Evolutionary conservation across 345 rosid genomes (phyloP), one percentile per base, ranked within the genome.

Genomic region (Melaleuca alternifolia): DNA sequence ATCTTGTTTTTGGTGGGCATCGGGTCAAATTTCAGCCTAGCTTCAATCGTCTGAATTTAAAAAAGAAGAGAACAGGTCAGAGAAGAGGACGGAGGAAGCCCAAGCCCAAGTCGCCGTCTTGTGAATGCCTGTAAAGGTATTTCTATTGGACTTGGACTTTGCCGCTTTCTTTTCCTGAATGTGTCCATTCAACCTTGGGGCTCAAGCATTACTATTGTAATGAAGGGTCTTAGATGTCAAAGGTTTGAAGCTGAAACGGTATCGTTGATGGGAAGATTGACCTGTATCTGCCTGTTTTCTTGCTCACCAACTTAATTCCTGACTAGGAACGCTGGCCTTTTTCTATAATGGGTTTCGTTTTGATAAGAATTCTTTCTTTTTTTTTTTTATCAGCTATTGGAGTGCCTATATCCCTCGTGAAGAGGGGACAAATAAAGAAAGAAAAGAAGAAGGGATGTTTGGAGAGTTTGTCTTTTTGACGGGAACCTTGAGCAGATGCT

Each of bases 401-500:
- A 6, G 84, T 82, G 53, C 15, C 16, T n/a, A 59, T 26, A n/a
- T n/a, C 16, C 33, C 16, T 6, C 41, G 33, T 3, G 7, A 56
- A 5, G 26, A 57, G 4, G 26, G 65, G 65, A 59, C 65, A 11
- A 57, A 57, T 2, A 26, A 57, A 57, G 11, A 0, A 57, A 11
- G 26, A 1, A 6, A 57, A 26, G 26, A 1, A 6, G 26, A n/a
- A 26, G 26, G 2, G 65, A 26, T 23, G 52, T 24, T 79, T 48
- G 20, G 53, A 28, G 48, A 23, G 53, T 4, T 16, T 24, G 1
- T 81, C 6, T 92, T 89, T 95, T 97, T 85, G 88, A 89, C 83
- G 89, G 91, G 88, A 89, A 92, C 82, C 95, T 97, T 89, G 92
- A 89, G 82, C 87, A 87, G 56, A 89, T 91, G 89, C 75, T 86